phyloP scores from a whole-genome alignment of 2,329 filamentous ascomycete species.

The Diaporthe sp. region DNA sequence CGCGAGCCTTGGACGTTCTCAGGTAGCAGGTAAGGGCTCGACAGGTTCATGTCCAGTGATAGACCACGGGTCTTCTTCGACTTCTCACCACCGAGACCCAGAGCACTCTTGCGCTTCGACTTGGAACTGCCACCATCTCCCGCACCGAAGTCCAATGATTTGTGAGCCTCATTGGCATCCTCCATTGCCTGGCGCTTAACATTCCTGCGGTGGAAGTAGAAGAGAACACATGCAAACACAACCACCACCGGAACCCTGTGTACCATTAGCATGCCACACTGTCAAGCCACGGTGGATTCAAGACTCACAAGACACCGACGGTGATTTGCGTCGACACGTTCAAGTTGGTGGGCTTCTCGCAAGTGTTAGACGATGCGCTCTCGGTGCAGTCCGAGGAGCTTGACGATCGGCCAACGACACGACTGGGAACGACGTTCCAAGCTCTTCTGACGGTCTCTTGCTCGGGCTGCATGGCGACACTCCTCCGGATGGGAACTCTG shows the following conservation, averaged over 20 bases:
- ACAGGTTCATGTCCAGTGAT: constrained; percentile 79
- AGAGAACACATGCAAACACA: constrained; percentile 64
- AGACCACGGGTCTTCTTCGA: constrained; percentile 61
- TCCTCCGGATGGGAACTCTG: constrained; percentile 40
- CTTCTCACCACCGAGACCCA: constrained; percentile 70
- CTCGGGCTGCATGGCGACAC: constrained; percentile 28
- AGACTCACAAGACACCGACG: constrained; percentile 32
- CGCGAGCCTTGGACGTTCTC: constrained; percentile 81
- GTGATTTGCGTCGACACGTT: constrained; percentile 29
- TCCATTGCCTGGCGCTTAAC: constrained; percentile 77
- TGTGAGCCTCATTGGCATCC: constrained; percentile 87
- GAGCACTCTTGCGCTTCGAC: constrained; percentile 56
- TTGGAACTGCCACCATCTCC: constrained; percentile 44
- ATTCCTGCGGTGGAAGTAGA: constrained; percentile 84
- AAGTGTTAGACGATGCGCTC: constrained; percentile 31
- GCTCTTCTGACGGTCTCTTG: constrained; percentile 15
- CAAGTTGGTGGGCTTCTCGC: constrained; percentile 33
- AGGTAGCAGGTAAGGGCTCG: constrained; percentile 93
- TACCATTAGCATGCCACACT: constrained; percentile 36
- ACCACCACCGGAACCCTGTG: constrained; percentile 76
- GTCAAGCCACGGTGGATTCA: neutral
- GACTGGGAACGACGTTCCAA: constrained; percentile 34
- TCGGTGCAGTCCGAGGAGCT: constrained; percentile 35
- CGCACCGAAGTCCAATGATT: constrained; percentile 88
- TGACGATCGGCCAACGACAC: constrained; percentile 37